Percentiles rank a stretch among this genome's conserved stretches.
Conservation (phyloP, 805 yeast species). For the Metschnikowia henanensis region DNA sequence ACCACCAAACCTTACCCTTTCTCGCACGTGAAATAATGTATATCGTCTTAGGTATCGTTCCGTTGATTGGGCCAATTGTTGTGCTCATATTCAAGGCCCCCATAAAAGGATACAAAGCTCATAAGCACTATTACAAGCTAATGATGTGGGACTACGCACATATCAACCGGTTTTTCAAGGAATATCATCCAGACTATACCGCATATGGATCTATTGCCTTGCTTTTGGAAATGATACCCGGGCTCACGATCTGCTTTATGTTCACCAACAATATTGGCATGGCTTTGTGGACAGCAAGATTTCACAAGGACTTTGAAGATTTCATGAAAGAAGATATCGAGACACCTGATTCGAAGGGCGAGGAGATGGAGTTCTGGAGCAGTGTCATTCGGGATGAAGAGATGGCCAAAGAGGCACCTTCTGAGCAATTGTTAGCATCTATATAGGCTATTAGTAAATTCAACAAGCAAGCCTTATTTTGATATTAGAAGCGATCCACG, state of each 20-base stretch:
- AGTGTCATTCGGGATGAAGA: background rate
- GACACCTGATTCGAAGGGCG: background rate
- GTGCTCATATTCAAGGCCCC: conserved; percentile 54
- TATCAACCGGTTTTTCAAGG: conserved; percentile 35
- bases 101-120: conserved; percentile 51
- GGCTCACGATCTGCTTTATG: conserved; percentile 51
- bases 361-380: conserved; percentile 7
- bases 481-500: background rate
- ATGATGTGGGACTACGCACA: conserved; percentile 50
- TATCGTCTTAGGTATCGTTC: conserved; percentile 47
- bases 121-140: conserved; percentile 55
- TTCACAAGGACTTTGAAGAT: conserved; percentile 20
- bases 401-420: background rate
- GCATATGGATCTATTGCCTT: conserved; percentile 55
- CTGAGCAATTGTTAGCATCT: background rate
- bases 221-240: conserved; percentile 53
- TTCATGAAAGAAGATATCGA: conserved; percentile 1
- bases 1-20: conserved; percentile 21
- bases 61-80: conserved; percentile 58
- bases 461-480: too few species aligned
- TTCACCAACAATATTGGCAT: conserved; percentile 63
- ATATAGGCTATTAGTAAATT: too few species aligned
- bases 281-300: conserved; percentile 60
- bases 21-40: conserved; percentile 34
- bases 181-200: conserved; percentile 38